Evolutionary conservation across 192 early-diverging fungal genomes (phyloP), one percentile per base, ranked within the genome.

Genomic region (Coemansia sp.): DNA sequence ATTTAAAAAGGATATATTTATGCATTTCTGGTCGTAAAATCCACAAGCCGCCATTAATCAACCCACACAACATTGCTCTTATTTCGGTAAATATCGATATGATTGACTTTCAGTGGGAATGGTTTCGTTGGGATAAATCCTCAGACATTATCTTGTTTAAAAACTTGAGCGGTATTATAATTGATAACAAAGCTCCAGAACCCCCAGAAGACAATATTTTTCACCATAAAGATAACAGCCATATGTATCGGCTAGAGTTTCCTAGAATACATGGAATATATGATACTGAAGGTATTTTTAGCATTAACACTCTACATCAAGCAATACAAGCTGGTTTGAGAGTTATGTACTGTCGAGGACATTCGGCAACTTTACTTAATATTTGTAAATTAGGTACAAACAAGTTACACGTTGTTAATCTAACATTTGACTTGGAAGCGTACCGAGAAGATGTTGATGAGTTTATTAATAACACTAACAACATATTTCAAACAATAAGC

Each of bases 81-180:
- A 8, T 19, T 49, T 8, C 8, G 2, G 3, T 49, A 7, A n/a
- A 19, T 49, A 21, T n/a, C 4, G 48, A 49, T 17, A 2, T 17
- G 8, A n/a, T 45, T n/a, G 17, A 8, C 16, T 55, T 55, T 29
- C 26, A 55, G 4, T 55, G 53, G 53, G 22, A 31, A 3, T 55
- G 53, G 53, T 55, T 55, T 29, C 53, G 14, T 4, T 55, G 53
- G 53, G 26, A 55, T 17, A 17, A 31, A 29, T n/a, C 53, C 9
- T n/a, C 53, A 5, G 22, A 55, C 1, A 29, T 27, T 17, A 27
- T 55, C 17, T n/a, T 17, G 16, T 55, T 55, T 27, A 29, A 55
- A 29, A 17, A 16, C 8, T 16, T 55, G 31, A 31, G 3, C 0
- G 5, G 25, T 1, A 26, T 26, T 55, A 23, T 22, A 55, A 27